These are phyloP conservation scores for Lecanosticta acicola DNA, from an alignment of 2,329 filamentous ascomycete species.

Conservation along the genomic window DNA sequence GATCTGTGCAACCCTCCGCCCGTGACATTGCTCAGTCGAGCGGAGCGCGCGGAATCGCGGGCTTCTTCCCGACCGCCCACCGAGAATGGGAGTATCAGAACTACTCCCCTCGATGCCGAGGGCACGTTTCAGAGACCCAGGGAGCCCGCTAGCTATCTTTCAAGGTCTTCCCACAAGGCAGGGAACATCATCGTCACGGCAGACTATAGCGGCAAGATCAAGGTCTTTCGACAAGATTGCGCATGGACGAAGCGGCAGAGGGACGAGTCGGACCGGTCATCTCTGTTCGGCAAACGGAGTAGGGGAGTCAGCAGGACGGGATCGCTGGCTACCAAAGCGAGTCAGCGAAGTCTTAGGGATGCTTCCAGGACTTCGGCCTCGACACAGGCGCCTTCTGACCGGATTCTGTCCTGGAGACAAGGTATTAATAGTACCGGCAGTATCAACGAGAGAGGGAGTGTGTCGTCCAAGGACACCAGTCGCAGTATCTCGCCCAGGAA, in stretches of 20 bases:
- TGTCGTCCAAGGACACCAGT: constrained; percentile 17
- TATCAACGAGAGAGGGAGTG: constrained; percentile 35
- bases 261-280: constrained; percentile 72
- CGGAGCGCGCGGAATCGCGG: constrained; percentile 49
- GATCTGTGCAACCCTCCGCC: constrained; percentile 94
- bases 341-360: constrained; percentile 29
- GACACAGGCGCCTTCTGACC: constrained; percentile 55
- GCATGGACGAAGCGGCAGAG: constrained; percentile 68
- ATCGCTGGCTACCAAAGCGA: constrained; percentile 39
- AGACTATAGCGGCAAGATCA: constrained; percentile 81
- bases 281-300: constrained; percentile 65
- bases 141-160: constrained; percentile 72
- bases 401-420: constrained; percentile 85
- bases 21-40: constrained; percentile 69
- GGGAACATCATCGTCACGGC: constrained; percentile 92
- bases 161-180: constrained; percentile 67
- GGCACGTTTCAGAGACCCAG: constrained; percentile 32
- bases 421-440: constrained; percentile 51
- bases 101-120: constrained; percentile 33
- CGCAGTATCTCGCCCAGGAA: constrained; percentile 48
- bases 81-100: constrained; percentile 33
- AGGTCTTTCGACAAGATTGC: constrained; percentile 93
- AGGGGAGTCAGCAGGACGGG: constrained; percentile 46
- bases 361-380: constrained; percentile 26
- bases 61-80: constrained; percentile 46